Evolutionary conservation across 495 filamentous ascomycete species (phyloP), one percentile per base, ranked within the genome.

Genomic region (Annulohypoxylon bovei): DNA sequence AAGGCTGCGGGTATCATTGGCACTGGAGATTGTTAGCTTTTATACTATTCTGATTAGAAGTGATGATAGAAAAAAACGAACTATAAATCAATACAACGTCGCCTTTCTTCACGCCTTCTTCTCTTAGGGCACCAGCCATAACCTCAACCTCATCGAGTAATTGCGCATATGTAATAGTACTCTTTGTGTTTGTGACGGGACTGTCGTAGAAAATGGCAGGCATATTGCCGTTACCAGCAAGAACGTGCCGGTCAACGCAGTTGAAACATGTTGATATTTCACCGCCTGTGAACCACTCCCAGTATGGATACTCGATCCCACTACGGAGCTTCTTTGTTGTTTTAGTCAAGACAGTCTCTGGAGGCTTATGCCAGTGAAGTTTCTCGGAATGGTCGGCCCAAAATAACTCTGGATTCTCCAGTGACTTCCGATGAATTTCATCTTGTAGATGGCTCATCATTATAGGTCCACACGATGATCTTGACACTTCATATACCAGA

Each of bases 61-160:
- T 4, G 20, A 25, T 18, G 3, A 39, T 9, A 16, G 7, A 11
- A 9, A 44, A 28, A 77, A 87, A 67, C 82, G 20, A 27, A 95
- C 93, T 98, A 78, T 97, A 97, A 53, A 97, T 88, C 50, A 97
- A 82, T n/a, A 98, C 93, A 3, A 95, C 89, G 84, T 97, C 94
- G 0, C 94, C 94, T 78, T 88, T 92, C 72, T 83, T 87, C 6
- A 97, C 91, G 0, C 94, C 94, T 72, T 95, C 89, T 78, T 95
- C 91, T 63, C 90, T 81, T 61, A 98, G 78, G 0, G 95, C 94
- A 7, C 89, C 94, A 0, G 94, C 94, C 61, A 96, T 85, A 12
- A 87, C 85, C 77, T 95, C 91, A 3, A 97, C 92, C 75, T 98
- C 93, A n/a, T 88, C 81, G 11, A 95, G 85, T 20, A 98, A 78